Percentiles rank a stretch among this genome's conserved stretches.
Evolutionary conservation across 805 yeast species (phyloP).

Genomic region (Pichia gijzeniarum): DNA sequence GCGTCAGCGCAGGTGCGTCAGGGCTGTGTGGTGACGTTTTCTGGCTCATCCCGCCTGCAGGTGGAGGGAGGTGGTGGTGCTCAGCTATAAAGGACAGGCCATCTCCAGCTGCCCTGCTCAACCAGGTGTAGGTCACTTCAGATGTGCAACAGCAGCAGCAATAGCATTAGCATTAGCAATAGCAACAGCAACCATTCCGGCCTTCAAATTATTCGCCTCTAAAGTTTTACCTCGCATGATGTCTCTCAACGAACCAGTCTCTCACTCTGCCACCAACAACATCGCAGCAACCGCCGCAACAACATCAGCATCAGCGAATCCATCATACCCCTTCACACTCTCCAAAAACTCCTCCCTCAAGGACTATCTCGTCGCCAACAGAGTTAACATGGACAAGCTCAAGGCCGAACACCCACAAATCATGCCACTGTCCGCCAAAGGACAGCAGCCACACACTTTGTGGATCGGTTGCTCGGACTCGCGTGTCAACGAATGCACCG

Average conservation of each 20-base stretch:
- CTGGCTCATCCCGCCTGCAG: too few species aligned
- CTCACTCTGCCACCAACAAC: background rate
- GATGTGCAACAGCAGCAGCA: too few species aligned
- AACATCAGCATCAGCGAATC: conserved; percentile 1
- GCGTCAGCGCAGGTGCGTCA: conserved; percentile 2
- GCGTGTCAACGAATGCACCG: conserved; percentile 73
- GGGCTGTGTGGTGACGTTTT: conserved; percentile 1
- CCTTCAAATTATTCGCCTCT: conserved; percentile 3
- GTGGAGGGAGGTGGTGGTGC: too few species aligned
- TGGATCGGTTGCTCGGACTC: conserved; percentile 96
- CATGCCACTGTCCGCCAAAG: conserved; percentile 61
- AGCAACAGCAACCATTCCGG: conserved; percentile 4
- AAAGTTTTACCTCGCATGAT: conserved; percentile 11
- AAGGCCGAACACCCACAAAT: conserved; percentile 48
- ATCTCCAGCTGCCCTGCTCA: too few species aligned
- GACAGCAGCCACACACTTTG: conserved; percentile 87
- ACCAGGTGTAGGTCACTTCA: too few species aligned
- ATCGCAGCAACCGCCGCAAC: background rate
- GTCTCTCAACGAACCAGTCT: conserved; percentile 9
- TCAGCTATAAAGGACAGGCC: too few species aligned
- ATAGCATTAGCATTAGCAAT: background rate
- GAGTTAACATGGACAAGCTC: conserved; percentile 39
- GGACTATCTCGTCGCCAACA: conserved; percentile 45
- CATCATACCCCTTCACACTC: conserved; percentile 35
- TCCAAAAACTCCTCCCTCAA: conserved; percentile 41